Percentiles rank a stretch among this genome's conserved stretches.
Conservation (phyloP, 1,284 basidiomycete genomes). For the Irpex rosettiformis region DNA sequence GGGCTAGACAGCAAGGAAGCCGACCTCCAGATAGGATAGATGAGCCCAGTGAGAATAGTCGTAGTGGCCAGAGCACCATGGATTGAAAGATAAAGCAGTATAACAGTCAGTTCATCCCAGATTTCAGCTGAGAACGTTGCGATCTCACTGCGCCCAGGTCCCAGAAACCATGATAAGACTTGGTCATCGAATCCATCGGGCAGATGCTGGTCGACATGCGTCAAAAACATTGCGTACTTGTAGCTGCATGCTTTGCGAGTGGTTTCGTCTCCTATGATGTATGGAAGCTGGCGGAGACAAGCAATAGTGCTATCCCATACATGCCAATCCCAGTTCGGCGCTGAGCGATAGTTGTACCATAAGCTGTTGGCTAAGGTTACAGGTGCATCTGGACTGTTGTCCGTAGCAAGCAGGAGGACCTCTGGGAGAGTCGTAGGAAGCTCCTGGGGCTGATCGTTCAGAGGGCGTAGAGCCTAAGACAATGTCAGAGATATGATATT, state of each 20-base stretch:
- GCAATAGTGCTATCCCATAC: constrained; percentile 78
- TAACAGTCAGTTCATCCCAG: constrained; percentile 62
- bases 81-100: constrained; percentile 63
- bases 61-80: constrained; percentile 67
- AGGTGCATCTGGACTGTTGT: constrained; percentile 54
- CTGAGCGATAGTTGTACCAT: constrained; percentile 75
- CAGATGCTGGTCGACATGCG: constrained; percentile 70
- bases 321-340: constrained; percentile 69
- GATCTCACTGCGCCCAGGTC: constrained; percentile 59
- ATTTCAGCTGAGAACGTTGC: constrained; percentile 50
- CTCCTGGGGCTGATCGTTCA: constrained; percentile 40
- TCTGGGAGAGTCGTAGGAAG: constrained; percentile 64
- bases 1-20: constrained; percentile 37
- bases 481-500: background rate
- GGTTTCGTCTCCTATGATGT: constrained; percentile 44
- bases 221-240: constrained; percentile 65
- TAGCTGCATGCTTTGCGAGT: constrained; percentile 49
- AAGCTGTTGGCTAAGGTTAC: constrained; percentile 68
- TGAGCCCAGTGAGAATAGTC: constrained; percentile 65
- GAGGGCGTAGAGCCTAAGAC: constrained; percentile 41
- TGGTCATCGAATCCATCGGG: constrained; percentile 65
- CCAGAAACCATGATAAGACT: constrained; percentile 65
- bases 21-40: constrained; percentile 71
- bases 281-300: constrained; percentile 61
- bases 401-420: constrained; percentile 58